Evolutionary conservation across 2,329 filamentous ascomycete species (phyloP), one percentile per base, ranked within the genome.

Genomic region (Colletotrichum orbiculare): DNA sequence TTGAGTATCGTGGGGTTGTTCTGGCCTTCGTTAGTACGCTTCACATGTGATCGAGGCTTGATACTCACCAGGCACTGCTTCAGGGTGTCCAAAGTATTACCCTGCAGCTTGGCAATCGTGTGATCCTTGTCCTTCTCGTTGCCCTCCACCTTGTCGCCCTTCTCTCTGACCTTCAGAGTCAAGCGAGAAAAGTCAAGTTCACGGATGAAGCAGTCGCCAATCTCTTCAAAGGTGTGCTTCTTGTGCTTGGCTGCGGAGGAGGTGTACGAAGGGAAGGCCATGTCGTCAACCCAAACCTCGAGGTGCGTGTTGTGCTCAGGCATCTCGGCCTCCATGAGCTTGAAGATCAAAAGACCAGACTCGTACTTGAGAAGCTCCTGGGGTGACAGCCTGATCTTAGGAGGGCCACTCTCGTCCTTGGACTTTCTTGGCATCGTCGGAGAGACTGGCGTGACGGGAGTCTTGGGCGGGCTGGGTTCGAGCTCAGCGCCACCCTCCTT

Each of bases 181-280:
- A 99, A 88, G 69, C 91, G 92, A 3, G 96, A 99, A 71, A 97
- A 94, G 69, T 99, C 96, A n/a, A 99, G 85, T 77, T 99, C 96
- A 67, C 96, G 93, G 66, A 99, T 92, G 78, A 99, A 94, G 58
- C 94, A 96, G 78, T 99, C 96, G 53, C 95, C 94, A 73, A 94
- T 94, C 78, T 99, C 96, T 71, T 96, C 92, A 77, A 98, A 93
- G 56, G 87, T 91, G 73, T 89, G 86, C 10, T 84, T 81, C 71
- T 85, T 90, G 45, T 84, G 86, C 73, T 87, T 89, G 38, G 94
- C 90, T 68, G 89, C 93, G 1, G 91, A 89, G 10, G 94, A 96
- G 2, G 87, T 85, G 75, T 97, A 98, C 1, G 94, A 91, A 0
- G 96, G 91, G 80, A 96, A 98, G 38, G 93, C 87, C 86, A 96